phyloP scores from a whole-genome alignment of 1,284 basidiomycete genomes.

The Pholiota adiposa region DNA sequence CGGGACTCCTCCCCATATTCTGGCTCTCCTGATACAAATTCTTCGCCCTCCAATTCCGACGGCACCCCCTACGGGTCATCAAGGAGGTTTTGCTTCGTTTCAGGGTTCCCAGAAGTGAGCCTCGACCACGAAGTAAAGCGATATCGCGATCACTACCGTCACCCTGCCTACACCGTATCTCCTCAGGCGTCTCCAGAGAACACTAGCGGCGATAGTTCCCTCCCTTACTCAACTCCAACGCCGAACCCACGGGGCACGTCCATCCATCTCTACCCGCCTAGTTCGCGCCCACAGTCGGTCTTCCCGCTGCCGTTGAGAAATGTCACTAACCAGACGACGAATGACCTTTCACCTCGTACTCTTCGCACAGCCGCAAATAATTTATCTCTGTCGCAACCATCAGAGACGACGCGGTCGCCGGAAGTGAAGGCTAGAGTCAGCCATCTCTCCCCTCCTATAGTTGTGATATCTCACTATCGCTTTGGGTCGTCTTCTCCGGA shows the following conservation, averaged over 20 bases:
- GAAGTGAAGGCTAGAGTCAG: background rate
- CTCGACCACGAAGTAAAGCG: slow-evolving; percentile 10
- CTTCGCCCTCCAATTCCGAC: background rate
- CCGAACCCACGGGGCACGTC: background rate
- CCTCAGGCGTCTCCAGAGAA: slow-evolving; percentile 6
- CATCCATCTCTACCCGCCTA: background rate
- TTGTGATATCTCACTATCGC: slow-evolving; percentile 21
- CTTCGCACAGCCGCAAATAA: background rate
- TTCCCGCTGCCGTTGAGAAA: background rate
- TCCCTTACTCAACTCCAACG: background rate
- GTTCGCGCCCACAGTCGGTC: background rate
- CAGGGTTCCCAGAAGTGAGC: background rate
- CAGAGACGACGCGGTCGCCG: background rate
- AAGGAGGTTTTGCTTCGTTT: slow-evolving; percentile 2
- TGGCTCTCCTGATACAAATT: background rate
- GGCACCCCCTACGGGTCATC: background rate
- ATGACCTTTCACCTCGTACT: background rate
- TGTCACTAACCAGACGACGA: background rate
- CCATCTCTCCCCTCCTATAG: slow-evolving; percentile 11
- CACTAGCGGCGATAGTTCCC: slow-evolving; percentile 10
- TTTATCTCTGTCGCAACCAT: background rate
- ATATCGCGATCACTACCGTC: slow-evolving; percentile 17
- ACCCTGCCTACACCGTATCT: slow-evolving; percentile 15
- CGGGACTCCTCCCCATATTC: background rate
- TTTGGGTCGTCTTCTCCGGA: slow-evolving; percentile 12